A percentile compares a stretch with the other conserved stretches of the same genome.
These are phyloP conservation scores for Agaricus subrufescens DNA, from an alignment of 768 basidiomycete genomes.

Conservation along the genomic window DNA sequence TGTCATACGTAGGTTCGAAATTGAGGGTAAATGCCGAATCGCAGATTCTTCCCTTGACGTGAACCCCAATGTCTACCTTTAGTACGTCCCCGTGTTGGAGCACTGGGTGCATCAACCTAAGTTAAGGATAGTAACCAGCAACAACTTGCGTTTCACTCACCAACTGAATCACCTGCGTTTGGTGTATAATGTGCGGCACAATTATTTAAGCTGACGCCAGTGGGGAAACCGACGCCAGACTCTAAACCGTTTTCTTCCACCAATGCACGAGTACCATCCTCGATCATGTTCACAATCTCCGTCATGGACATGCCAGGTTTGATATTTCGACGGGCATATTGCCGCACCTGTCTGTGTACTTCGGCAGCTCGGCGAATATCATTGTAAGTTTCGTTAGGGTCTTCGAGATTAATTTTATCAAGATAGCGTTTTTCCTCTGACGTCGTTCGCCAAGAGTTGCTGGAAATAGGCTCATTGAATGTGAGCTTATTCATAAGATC, in stretches of 20 bases:
- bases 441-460: slow-evolving; percentile 83
- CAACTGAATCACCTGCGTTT: slow-evolving; percentile 83
- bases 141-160: slow-evolving; percentile 36
- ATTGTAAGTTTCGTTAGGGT: slow-evolving; percentile 83
- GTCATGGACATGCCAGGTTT: slow-evolving; percentile 93
- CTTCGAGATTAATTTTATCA: slow-evolving; percentile 75
- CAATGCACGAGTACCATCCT: slow-evolving; percentile 84
- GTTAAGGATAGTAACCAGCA: not conserved
- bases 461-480: slow-evolving; percentile 22
- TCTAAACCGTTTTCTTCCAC: slow-evolving; percentile 89
- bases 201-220: slow-evolving; percentile 89
- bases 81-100: slow-evolving; percentile 81
- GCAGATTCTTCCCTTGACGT: slow-evolving; percentile 90
- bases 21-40: slow-evolving; percentile 95
- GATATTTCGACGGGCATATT: slow-evolving; percentile 76
- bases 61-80: slow-evolving; percentile 97
- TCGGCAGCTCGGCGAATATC: slow-evolving; percentile 91
- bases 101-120: slow-evolving; percentile 38
- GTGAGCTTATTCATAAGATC: not conserved
- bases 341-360: slow-evolving; percentile 89
- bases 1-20: slow-evolving; percentile 88
- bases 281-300: slow-evolving; percentile 90
- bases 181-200: slow-evolving; percentile 97
- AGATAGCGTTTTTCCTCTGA: slow-evolving; percentile 85
- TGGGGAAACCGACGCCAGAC: slow-evolving; percentile 92